Conservation (phyloP, 2,329 filamentous ascomycete genomes). For the Fusarium praegraminearum region DNA sequence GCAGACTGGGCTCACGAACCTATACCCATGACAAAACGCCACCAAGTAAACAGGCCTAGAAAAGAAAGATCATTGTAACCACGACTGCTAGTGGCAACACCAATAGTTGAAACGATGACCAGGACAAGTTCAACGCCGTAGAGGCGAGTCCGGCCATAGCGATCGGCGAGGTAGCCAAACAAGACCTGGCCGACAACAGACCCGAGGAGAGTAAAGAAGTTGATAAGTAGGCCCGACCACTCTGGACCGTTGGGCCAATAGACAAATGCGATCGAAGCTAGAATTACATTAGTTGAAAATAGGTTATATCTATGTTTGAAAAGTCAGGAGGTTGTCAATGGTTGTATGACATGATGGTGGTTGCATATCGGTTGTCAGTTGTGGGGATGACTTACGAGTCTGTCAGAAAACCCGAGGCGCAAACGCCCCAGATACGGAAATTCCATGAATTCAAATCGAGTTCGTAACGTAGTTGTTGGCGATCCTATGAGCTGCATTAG, state of each 20-base stretch:
- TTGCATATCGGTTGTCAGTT: background rate
- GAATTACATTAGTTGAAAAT: slow-evolving; percentile 66
- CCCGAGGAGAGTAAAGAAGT: slow-evolving; percentile 64
- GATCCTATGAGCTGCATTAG: slow-evolving; percentile 55
- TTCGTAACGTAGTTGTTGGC: slow-evolving; percentile 64
- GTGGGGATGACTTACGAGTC: slow-evolving; percentile 59
- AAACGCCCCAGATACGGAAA: slow-evolving; percentile 65
- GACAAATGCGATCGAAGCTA: slow-evolving; percentile 65
- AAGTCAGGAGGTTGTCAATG: background rate
- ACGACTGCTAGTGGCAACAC: slow-evolving; percentile 64
- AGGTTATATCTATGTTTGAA: slow-evolving; percentile 60
- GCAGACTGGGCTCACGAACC: slow-evolving; percentile 50
- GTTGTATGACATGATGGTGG: background rate
- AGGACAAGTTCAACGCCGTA: slow-evolving; percentile 69
- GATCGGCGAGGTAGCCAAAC: slow-evolving; percentile 67
- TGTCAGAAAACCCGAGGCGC: slow-evolving; percentile 66
- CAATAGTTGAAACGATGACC: slow-evolving; percentile 68
- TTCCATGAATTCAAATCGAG: slow-evolving; percentile 68
- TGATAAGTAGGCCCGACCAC: slow-evolving; percentile 63
- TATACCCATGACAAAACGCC: slow-evolving; percentile 67
- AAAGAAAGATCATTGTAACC: slow-evolving; percentile 64
- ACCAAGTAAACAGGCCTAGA: slow-evolving; percentile 64
- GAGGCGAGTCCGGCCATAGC: slow-evolving; percentile 65
- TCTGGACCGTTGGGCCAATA: slow-evolving; percentile 62
- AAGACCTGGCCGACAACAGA: slow-evolving; percentile 65